These are phyloP conservation scores for Fusarium musae DNA, from an alignment of 2,329 filamentous ascomycete species.

Conservation along the genomic window DNA sequence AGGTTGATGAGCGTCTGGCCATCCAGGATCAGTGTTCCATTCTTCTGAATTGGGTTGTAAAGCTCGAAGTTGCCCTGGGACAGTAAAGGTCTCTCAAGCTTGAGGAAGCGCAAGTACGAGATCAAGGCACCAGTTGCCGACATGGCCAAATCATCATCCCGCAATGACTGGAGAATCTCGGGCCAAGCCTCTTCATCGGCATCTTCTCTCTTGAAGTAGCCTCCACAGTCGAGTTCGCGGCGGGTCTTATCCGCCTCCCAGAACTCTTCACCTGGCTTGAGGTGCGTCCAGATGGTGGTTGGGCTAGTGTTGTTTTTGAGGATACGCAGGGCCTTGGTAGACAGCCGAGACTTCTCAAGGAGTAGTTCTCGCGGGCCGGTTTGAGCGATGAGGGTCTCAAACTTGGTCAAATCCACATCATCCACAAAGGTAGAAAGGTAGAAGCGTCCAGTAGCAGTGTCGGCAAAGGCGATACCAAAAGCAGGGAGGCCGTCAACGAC, in stretches of 20 bases:
- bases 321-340: conserved; percentile 89
- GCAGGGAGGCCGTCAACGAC: conserved; percentile 78
- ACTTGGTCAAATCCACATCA: conserved; percentile 92
- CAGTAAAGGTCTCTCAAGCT: conserved; percentile 87
- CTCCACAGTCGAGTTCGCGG: conserved; percentile 81
- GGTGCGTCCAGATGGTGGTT: conserved; percentile 93
- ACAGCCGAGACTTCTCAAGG: conserved; percentile 87
- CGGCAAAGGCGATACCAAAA: conserved; percentile 93
- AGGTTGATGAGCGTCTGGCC: conserved; percentile 97
- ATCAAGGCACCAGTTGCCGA: conserved; percentile 90
- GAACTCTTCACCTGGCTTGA: conserved; percentile 90
- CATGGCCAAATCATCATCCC: conserved; percentile 84
- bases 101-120: conserved; percentile 86
- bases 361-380: conserved; percentile 88
- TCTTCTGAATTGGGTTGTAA: conserved; percentile 91
- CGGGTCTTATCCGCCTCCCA: conserved; percentile 86
- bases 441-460: conserved; percentile 96
- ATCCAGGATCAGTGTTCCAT: conserved; percentile 91
- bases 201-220: conserved; percentile 77
- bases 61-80: conserved; percentile 90
- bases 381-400: conserved; percentile 96
- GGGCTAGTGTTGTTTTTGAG: conserved; percentile 95
- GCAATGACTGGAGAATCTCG: conserved; percentile 74
- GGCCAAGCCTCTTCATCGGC: conserved; percentile 77
- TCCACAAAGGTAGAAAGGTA: conserved; percentile 92